Evolutionary conservation across 805 yeast genomes (phyloP).

Genomic region (Blastobotrys attinorum): DNA sequence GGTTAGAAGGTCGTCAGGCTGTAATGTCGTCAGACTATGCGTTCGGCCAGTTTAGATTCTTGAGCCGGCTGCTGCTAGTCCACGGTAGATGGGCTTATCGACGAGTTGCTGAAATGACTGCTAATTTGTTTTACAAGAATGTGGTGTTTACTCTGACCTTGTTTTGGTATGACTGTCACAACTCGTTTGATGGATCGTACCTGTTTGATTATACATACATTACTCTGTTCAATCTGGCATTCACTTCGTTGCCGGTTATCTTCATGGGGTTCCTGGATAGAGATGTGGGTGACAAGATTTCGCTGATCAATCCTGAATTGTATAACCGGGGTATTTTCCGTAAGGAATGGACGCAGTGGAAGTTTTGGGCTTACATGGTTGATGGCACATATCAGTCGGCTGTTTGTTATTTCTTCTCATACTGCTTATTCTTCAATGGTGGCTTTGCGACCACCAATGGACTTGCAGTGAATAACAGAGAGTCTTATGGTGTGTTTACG

Average conservation of each 20-base stretch:
- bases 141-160: conserved; percentile 63
- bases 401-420: conserved; percentile 61
- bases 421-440: conserved; percentile 44
- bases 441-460: conserved; percentile 39
- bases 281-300: conserved; percentile 59
- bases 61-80: conserved; percentile 56
- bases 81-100: conserved; percentile 84
- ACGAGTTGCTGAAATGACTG: conserved; percentile 68
- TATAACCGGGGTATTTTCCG: conserved; percentile 62
- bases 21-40: conserved; percentile 84
- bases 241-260: conserved; percentile 73
- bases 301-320: conserved; percentile 61
- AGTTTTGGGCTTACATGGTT: conserved; percentile 51
- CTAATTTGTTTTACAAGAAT: conserved; percentile 72
- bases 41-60: conserved; percentile 66
- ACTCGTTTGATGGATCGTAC: conserved; percentile 66
- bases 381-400: conserved; percentile 72
- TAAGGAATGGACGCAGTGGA: conserved; percentile 50
- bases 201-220: conserved; percentile 70
- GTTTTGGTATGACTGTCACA: conserved; percentile 70
- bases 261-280: conserved; percentile 67
- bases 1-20: conserved; percentile 82
- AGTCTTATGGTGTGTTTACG: conserved; percentile 55
- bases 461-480: conserved; percentile 49
- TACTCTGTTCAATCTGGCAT: conserved; percentile 73